These are phyloP conservation scores for Bolboschoenoplectus hybrid DNA, from an alignment of 202 grass and related monocot species.

Conservation along the genomic window DNA sequence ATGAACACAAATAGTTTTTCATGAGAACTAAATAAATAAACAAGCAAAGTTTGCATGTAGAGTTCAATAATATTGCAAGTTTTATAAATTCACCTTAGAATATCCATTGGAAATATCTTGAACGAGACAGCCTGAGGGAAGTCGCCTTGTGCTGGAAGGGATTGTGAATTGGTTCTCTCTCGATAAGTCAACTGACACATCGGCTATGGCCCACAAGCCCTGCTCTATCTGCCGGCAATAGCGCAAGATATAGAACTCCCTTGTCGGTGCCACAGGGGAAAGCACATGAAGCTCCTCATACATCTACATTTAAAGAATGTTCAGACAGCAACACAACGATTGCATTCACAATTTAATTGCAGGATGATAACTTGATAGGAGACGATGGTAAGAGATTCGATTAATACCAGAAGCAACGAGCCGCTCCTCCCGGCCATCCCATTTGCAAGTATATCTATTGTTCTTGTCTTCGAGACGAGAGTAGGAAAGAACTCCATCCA, in stretches of 20 bases:
- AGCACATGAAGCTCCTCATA: constrained; percentile 82
- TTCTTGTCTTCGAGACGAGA: constrained; percentile 70
- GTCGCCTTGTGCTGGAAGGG: constrained; percentile 49
- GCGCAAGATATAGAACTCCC: constrained; percentile 77
- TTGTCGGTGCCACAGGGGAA: constrained; percentile 61
- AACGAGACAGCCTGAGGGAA: constrained; percentile 87
- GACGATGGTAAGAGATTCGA: neutral
- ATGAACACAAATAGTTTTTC: constrained; percentile 9
- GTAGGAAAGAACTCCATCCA: constrained; percentile 88
- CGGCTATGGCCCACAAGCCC: constrained; percentile 73
- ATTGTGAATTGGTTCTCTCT: constrained; percentile 42
- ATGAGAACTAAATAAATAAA: neutral
- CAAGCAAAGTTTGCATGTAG: neutral
- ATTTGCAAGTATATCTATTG: constrained; percentile 57
- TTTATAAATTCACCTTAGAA: constrained; percentile 61
- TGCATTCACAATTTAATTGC: neutral
- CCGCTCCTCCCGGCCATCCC: constrained; percentile 55
- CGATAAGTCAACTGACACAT: constrained; percentile 70
- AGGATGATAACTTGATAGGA: neutral
- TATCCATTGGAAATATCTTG: constrained; percentile 83
- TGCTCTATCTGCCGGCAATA: constrained; percentile 85
- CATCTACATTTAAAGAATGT: constrained; percentile 55
- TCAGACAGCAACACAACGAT: neutral
- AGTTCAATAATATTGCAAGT: neutral
- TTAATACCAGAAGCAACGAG: constrained; percentile 67